Base-by-base conservation (phyloP, 2,329 filamentous ascomycete genomes). In the Xylaria sp. region DNA sequence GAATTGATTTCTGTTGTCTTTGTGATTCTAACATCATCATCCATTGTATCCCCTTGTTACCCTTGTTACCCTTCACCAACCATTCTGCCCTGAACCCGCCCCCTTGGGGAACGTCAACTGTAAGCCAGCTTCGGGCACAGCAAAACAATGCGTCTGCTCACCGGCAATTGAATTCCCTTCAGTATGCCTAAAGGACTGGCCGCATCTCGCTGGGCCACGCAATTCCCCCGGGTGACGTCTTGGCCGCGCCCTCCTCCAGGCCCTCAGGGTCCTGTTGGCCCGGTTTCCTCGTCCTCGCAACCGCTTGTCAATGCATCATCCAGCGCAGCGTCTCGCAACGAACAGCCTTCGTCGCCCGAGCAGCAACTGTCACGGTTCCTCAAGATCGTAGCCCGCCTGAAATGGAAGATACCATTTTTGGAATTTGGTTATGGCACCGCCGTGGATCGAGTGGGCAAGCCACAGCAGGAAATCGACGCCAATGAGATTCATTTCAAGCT, bases 401-500 rank as follows among this genome's bases (percentile, higher is more conserved):
- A 84, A 64, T 89, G 87, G 87, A 89, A 89, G 71, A 80, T 85
- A 1, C 80, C 85, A 11, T 86, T 86, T 66, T 78, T 89, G 31
- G 81, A 82, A n/a, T 73, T 77, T 53, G 85, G 81, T 1, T 89
- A 88, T 70, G 74, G 73, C n/a, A 76, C 79, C 1, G 85, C 86
- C 0, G 76, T 77, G 23, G 72, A 76, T 35, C 77, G 78, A 5
- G 73, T 68, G 33, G 75, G 71, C 40, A 77, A 80, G 44, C 68
- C 74, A 0, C 68, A 71, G 19, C 72, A 73, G 23, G 70, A 73
- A 10, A 58, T 69, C n/a, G 68, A 71, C 7, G 66, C 59, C 2
- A 60, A 64, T 25, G 86, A 89, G 73, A 81, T 85, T 15, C 91
- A 91, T 81, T 92, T 92, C 79, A 91, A 92, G 73, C 81, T 92